Conservation (phyloP, 2,329 filamentous ascomycete species). For the Trichoderma atroviride region DNA sequence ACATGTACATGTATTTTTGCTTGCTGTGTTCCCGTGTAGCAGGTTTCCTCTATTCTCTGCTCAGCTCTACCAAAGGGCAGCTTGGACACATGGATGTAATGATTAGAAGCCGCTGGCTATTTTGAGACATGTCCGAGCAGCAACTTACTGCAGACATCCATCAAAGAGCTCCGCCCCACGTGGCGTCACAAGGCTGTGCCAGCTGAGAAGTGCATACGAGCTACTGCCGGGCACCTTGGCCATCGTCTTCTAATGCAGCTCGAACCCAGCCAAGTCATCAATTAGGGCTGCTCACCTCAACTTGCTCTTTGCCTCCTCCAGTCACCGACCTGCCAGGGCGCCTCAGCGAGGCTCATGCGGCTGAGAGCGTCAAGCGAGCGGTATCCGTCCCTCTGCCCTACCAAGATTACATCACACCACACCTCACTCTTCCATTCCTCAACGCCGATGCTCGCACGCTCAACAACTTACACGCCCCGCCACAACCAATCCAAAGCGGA, state of each 20-base stretch:
- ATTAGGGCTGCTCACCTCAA: neutral
- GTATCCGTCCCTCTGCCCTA: neutral
- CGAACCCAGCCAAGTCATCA: neutral
- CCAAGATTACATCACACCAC: neutral
- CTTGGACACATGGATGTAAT: neutral
- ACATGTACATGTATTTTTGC: neutral
- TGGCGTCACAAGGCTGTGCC: constrained; percentile 22
- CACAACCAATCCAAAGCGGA: neutral
- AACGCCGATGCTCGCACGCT: neutral
- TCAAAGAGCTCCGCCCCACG: constrained; percentile 4
- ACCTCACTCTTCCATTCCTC: neutral
- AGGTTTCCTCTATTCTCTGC: neutral
- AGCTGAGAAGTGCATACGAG: constrained; percentile 11
- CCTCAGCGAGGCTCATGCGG: neutral
- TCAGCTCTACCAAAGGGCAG: neutral
- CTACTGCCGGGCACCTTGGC: neutral
- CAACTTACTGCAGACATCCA: neutral
- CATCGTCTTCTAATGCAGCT: neutral
- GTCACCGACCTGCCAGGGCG: neutral
- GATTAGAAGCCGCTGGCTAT: neutral
- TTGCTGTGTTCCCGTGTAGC: neutral
- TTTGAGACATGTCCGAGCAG: neutral
- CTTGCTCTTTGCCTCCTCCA: neutral
- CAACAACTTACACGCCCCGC: neutral
- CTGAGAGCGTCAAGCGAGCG: neutral